Evolutionary conservation across 23 red algal species (phyloP), one percentile per base, ranked within the genome.

Genomic region (Cyanidiococcus yangmingshanensis): DNA sequence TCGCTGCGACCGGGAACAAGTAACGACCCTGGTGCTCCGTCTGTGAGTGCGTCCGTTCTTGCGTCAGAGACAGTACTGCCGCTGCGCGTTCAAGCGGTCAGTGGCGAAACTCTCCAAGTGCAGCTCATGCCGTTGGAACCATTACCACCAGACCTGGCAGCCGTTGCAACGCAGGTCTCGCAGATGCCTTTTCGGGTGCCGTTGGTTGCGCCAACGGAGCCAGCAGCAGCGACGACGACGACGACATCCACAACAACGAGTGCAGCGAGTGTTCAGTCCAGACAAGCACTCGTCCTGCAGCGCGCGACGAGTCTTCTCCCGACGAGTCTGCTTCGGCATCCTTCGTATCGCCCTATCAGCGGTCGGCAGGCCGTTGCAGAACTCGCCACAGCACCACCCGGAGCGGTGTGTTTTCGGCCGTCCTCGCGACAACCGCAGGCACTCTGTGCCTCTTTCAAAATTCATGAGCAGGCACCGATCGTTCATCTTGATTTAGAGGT

Each of bases 51-150:
- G 12, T n/a, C n/a, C n/a, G n/a, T n/a, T n/a, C 45, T 54, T 7
- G 45, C 12, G 45, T 21, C 7, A 54, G 45, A 15, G 45, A 7
- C n/a, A 12, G 16, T 71, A 2, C 32, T 71, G 27, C 63, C n/a
- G 63, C 32, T 71, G 3, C 63, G 63, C n/a, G 63, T 71, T 35
- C 15, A 71, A 29, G 63, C 63, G 7, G 63, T 71, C 16, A 29
- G 12, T 7, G 63, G 63, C 7, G 63, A 71, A 29, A 7, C n/a
- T 12, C 32, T 71, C n/a, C 63, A 71, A 29, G 63, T 71, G 63
- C n/a, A 71, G 63, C 32, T 71, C n/a, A 71, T 71, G 63, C 16
- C 63, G 63, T 29, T 35, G 63, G 63, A 71, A 12, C 63, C 63
- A 29, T 35, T 35, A 35, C 63, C 63, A 35, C 16, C 63, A 12